Conservation (phyloP, 2,329 filamentous ascomycete genomes). For the Alternaria triticina region DNA sequence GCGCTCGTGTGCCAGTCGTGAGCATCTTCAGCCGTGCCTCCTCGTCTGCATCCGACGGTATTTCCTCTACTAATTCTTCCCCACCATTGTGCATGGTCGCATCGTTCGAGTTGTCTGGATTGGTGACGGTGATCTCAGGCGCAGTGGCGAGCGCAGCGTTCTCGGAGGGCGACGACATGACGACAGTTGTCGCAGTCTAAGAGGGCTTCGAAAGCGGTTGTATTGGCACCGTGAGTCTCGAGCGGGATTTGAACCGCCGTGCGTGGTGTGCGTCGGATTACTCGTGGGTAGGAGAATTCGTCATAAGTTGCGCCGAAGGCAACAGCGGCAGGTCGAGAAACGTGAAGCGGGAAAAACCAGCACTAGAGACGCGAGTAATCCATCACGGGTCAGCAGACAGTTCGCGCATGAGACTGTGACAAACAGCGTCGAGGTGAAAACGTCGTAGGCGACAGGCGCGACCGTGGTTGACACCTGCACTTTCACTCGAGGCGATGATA, state of each 20-base stretch:
- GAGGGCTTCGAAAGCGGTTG: background rate
- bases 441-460: background rate
- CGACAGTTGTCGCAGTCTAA: background rate
- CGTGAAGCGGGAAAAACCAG: background rate
- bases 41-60: constrained; percentile 48
- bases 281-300: background rate
- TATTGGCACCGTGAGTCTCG: background rate
- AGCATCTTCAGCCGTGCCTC: constrained; percentile 49
- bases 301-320: constrained; percentile 17
- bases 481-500: constrained; percentile 23
- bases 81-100: constrained; percentile 13
- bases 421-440: background rate
- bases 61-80: constrained; percentile 20
- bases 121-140: constrained; percentile 14
- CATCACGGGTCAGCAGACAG: background rate
- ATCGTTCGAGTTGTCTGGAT: constrained; percentile 11
- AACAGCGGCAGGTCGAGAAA: constrained; percentile 15
- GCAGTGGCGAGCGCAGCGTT: constrained; percentile 14
- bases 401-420: background rate
- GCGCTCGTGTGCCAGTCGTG: constrained; percentile 66
- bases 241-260: background rate
- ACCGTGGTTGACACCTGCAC: background rate
- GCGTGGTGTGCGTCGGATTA: background rate
- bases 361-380: background rate
- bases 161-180: constrained; percentile 18